Conservation (phyloP, 2,329 filamentous ascomycete species). For the Trichoderma sp. region DNA sequence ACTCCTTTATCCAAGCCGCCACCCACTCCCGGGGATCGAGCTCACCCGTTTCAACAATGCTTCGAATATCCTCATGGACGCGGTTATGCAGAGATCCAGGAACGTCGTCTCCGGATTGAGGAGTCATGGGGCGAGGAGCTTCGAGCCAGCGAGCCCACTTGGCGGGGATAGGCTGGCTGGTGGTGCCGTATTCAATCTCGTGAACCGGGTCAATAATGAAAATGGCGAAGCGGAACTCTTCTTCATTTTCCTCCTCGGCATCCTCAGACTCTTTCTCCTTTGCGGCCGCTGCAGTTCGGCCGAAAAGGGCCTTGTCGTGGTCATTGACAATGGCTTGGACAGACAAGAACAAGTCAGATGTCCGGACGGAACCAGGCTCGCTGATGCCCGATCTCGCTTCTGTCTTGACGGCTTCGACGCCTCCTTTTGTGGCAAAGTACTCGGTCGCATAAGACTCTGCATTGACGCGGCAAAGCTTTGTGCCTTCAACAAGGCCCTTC, state of each 20-base stretch:
- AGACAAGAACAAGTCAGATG: slow-evolving; percentile 92
- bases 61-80: slow-evolving; percentile 78
- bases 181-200: slow-evolving; percentile 77
- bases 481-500: slow-evolving; percentile 78
- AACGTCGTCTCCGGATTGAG: slow-evolving; percentile 50
- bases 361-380: slow-evolving; percentile 85
- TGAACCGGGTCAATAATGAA: slow-evolving; percentile 88
- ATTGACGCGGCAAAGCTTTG: slow-evolving; percentile 84
- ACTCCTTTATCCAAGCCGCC: slow-evolving; percentile 93
- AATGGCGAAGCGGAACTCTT: slow-evolving; percentile 70
- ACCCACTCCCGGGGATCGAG: slow-evolving; percentile 97
- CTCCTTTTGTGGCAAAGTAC: slow-evolving; percentile 76
- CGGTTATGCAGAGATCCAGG: slow-evolving; percentile 37
- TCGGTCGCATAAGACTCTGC: slow-evolving; percentile 86
- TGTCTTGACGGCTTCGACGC: slow-evolving; percentile 75
- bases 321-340: slow-evolving; percentile 79
- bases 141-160: slow-evolving; percentile 94
- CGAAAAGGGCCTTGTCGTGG: slow-evolving; percentile 65
- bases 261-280: slow-evolving; percentile 55
- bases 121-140: slow-evolving; percentile 59
- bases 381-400: slow-evolving; percentile 75
- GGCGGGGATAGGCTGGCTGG: slow-evolving; percentile 79
- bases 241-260: slow-evolving; percentile 50
- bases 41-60: slow-evolving; percentile 71
- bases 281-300: slow-evolving; percentile 51